Evolutionary conservation across 805 yeast genomes (phyloP), one percentile per base, ranked within the genome.

Genomic region (Starmerella geochares): DNA sequence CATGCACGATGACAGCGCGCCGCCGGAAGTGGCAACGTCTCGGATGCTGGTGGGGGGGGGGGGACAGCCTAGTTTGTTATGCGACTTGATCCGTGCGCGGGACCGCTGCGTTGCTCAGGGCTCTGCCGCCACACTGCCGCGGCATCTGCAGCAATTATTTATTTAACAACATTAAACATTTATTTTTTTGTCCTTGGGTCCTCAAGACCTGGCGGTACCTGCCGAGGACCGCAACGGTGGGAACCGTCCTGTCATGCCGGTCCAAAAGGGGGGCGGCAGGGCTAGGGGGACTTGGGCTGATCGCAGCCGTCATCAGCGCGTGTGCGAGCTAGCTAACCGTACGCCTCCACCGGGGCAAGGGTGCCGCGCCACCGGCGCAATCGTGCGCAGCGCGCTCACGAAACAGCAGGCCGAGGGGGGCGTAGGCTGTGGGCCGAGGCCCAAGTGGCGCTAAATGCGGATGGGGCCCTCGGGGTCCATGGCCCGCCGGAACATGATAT

Each of bases 401-500:
- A n/a, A n/a, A n/a, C n/a, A n/a, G n/a, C n/a, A n/a, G n/a, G n/a
- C n/a, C n/a, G n/a, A n/a, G n/a, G n/a, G n/a, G n/a, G n/a, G n/a
- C n/a, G n/a, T n/a, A n/a, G n/a, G n/a, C n/a, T n/a, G n/a, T n/a
- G n/a, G n/a, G n/a, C n/a, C n/a, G n/a, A n/a, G n/a, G n/a, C n/a
- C n/a, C n/a, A n/a, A n/a, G n/a, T n/a, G n/a, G n/a, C 4, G 4
- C 28, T 23, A 48, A 17, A 53, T 35, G 32, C 38, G 49, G 44
- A 52, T 45, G 14, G 47, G 35, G 13, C 55, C 55, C 19, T 33
- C 39, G 25, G 21, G 13, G n/a, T 29, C 47, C 41, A 29, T 19
- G 4, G 49, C 35, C 28, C 32, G 40, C 17, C 44, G 28, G 52
- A 46, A 55, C 11, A 47, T 40, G 8, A 10, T 42, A 47, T 49